Evolutionary conservation across 2,329 filamentous ascomycete genomes (phyloP).

Genomic region (Hypocrella siamensis): DNA sequence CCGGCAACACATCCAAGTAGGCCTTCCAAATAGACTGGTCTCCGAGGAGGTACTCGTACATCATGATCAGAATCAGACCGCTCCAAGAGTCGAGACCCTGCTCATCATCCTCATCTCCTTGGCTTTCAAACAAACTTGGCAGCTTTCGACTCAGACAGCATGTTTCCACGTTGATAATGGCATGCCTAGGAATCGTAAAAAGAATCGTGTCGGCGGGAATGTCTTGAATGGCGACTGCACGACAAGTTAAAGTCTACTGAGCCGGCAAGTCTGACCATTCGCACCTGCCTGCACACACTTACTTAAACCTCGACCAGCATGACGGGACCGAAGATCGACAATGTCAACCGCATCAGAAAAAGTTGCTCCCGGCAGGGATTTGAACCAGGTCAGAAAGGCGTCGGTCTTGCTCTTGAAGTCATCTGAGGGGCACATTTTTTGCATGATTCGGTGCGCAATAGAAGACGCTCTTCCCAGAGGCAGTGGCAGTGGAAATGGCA

Average conservation of each 20-base stretch:
- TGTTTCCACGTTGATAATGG: constrained; percentile 58
- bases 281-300: too few species aligned
- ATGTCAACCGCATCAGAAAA: constrained; percentile 38
- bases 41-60: constrained; percentile 54
- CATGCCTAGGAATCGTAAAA: constrained; percentile 60
- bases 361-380: constrained; percentile 30
- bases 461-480: too few species aligned
- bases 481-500: too few species aligned
- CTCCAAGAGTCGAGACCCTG: constrained; percentile 36
- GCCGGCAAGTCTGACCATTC: too few species aligned
- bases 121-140: constrained; percentile 32
- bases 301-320: constrained; percentile 42
- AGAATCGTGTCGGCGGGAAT: constrained; percentile 62
- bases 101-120: constrained; percentile 17
- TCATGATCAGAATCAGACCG: constrained; percentile 57
- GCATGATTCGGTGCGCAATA: too few species aligned
- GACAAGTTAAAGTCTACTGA: not conserved
- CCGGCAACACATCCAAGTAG: constrained; percentile 63
- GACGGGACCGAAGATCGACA: constrained; percentile 31
- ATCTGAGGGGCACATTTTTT: too few species aligned
- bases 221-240: constrained; percentile 50
- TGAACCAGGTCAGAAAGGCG: constrained; percentile 39
- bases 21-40: constrained; percentile 53
- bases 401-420: constrained; percentile 26
- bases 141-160: constrained; percentile 48